Percentiles rank a stretch among this genome's conserved stretches.
These are phyloP conservation scores for Drosera capensis DNA, from an alignment of 148 eudicot genomes.

Conservation along the genomic window DNA sequence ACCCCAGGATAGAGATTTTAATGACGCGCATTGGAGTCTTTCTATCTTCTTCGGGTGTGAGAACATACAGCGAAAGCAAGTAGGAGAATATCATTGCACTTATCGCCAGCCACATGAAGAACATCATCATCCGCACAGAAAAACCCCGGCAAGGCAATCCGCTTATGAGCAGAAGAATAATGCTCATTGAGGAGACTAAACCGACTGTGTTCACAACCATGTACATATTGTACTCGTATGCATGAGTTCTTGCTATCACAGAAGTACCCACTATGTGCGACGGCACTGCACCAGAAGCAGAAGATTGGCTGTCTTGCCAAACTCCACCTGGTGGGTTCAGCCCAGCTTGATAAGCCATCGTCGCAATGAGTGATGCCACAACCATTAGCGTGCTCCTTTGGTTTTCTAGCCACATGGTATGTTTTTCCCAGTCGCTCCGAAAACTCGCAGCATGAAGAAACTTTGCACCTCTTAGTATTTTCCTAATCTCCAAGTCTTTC, in stretches of 20 bases:
- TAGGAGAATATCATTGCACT: constrained; percentile 1
- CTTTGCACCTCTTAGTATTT: neutral
- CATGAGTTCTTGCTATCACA: constrained; percentile 1
- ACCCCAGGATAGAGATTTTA: neutral
- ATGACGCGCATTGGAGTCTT: neutral
- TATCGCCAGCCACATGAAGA: constrained; percentile 10
- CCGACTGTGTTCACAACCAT: constrained; percentile 4
- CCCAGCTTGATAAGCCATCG: constrained; percentile 18
- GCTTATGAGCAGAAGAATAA: constrained; percentile 7
- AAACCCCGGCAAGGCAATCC: constrained; percentile 7
- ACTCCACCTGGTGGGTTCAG: constrained; percentile 13
- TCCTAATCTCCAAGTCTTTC: neutral
- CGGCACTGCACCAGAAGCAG: constrained; percentile 7
- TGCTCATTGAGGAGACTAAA: constrained; percentile 3
- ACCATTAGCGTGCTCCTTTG: constrained; percentile 15
- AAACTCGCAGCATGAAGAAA: neutral
- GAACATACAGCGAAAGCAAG: neutral
- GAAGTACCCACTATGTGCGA: neutral
- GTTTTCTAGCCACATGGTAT: constrained; percentile 4
- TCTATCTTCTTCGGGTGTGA: neutral
- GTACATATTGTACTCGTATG: neutral
- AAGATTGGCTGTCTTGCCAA: constrained; percentile 4
- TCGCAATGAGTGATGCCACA: constrained; percentile 19
- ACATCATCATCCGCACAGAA: constrained; percentile 1
- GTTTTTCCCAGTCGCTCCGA: neutral